Conservation (phyloP, 768 basidiomycete species). For the Tricholoma hemisulphureum region DNA sequence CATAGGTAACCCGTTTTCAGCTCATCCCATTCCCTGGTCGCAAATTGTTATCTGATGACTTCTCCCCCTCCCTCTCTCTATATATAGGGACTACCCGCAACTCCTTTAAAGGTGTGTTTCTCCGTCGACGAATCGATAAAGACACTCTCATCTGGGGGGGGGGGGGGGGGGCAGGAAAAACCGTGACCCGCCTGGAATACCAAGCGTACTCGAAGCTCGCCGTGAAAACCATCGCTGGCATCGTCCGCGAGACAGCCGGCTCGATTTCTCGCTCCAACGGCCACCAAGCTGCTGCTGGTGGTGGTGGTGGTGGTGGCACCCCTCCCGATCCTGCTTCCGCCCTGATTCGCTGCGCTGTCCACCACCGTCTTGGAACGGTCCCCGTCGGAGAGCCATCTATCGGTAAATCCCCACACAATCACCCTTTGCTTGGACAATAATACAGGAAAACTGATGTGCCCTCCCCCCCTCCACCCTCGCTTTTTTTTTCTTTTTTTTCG, state of each 20-base stretch:
- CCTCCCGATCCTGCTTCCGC: slow-evolving; percentile 23
- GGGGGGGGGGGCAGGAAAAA: no score
- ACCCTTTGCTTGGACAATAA: no score
- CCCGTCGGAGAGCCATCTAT: slow-evolving; percentile 81
- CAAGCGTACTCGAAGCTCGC: slow-evolving; percentile 82
- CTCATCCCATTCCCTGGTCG: no score
- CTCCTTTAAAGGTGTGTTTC: slow-evolving; percentile 67
- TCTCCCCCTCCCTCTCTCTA: no score
- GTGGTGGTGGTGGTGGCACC: no score
- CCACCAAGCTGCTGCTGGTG: slow-evolving; percentile 24
- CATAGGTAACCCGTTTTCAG: slow-evolving; percentile 45
- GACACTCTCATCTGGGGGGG: no score
- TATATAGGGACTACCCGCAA: slow-evolving; percentile 81
- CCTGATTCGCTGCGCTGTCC: slow-evolving; percentile 59
- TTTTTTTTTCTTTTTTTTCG: no score
- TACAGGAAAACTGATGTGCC: no score
- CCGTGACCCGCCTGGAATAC: slow-evolving; percentile 73
- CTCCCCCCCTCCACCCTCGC: no score
- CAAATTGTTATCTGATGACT: no score
- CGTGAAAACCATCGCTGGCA: slow-evolving; percentile 70
- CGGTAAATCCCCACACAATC: no score
- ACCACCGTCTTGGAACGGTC: slow-evolving; percentile 77
- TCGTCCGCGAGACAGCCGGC: slow-evolving; percentile 47
- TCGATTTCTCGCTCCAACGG: slow-evolving; percentile 44
- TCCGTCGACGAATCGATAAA: no score